Evolutionary conservation across 2,329 filamentous ascomycete genomes (phyloP).

Genomic region (Curvularia lunata): DNA sequence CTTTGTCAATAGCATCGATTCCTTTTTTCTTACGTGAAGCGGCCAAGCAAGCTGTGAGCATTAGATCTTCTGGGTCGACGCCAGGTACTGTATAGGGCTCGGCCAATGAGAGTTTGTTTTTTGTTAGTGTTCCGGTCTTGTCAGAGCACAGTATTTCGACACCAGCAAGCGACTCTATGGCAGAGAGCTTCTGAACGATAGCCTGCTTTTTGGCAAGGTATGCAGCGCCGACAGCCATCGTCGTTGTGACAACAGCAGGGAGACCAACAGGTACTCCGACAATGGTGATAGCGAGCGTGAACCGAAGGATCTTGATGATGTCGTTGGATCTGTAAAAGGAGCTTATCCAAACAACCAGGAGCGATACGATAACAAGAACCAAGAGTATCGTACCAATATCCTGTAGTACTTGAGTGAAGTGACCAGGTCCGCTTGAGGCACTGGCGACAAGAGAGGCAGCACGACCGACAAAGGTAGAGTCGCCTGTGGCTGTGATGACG

Average conservation of each 20-base stretch:
- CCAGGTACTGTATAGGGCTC: slow-evolving; percentile 84
- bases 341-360: slow-evolving; percentile 83
- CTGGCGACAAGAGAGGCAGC: slow-evolving; percentile 84
- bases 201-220: slow-evolving; percentile 92
- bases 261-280: slow-evolving; percentile 93
- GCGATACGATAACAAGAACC: slow-evolving; percentile 78
- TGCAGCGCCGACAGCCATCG: slow-evolving; percentile 91
- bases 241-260: slow-evolving; percentile 90
- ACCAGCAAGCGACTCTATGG: slow-evolving; percentile 89
- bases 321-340: slow-evolving; percentile 86
- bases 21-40: slow-evolving; percentile 95
- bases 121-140: slow-evolving; percentile 92
- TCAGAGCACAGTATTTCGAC: slow-evolving; percentile 94
- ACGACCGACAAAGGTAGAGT: slow-evolving; percentile 88
- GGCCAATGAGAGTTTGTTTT: slow-evolving; percentile 88
- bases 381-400: slow-evolving; percentile 82
- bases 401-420: slow-evolving; percentile 91
- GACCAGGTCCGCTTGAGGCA: slow-evolving; percentile 75
- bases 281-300: slow-evolving; percentile 87
- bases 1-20: slow-evolving; percentile 94
- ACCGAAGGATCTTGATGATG: slow-evolving; percentile 80
- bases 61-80: slow-evolving; percentile 84
- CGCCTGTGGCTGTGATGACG: slow-evolving; percentile 82
- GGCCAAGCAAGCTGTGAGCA: slow-evolving; percentile 89
- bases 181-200: slow-evolving; percentile 90